These are phyloP conservation scores for Verticillium longisporum DNA, from an alignment of 2,329 filamentous ascomycete genomes.

Conservation along the genomic window DNA sequence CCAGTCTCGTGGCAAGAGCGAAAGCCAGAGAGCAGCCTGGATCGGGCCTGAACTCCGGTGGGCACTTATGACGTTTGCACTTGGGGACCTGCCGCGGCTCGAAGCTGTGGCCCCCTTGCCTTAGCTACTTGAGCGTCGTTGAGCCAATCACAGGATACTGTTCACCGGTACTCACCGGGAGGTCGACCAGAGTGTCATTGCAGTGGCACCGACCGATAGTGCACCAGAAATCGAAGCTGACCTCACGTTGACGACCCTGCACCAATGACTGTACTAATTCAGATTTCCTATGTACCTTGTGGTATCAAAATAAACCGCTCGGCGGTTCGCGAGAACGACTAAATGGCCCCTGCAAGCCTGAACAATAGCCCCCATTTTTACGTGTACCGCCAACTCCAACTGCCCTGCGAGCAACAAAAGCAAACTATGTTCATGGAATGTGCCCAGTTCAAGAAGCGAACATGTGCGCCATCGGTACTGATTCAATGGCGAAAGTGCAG, in stretches of 20 bases:
- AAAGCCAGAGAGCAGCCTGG: neutral
- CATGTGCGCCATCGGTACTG: neutral
- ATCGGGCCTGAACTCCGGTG: neutral
- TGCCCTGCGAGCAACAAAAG: neutral
- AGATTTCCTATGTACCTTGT: neutral
- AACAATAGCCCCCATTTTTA: neutral
- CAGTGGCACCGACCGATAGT: too few species aligned
- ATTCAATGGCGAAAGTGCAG: neutral
- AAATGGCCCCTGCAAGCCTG: neutral
- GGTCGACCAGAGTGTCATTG: too few species aligned
- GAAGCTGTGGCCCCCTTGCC: neutral
- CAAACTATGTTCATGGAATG: neutral
- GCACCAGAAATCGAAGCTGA: too few species aligned
- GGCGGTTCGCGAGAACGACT: neutral
- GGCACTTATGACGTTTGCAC: neutral
- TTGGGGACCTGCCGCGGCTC: neutral
- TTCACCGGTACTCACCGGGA: too few species aligned
- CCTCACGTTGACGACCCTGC: too few species aligned
- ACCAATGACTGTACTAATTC: neutral
- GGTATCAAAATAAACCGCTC: neutral
- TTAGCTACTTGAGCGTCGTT: neutral
- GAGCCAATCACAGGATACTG: neutral
- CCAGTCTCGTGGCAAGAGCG: neutral
- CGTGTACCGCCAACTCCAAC: neutral
- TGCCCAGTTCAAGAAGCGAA: neutral